phyloP scores from a whole-genome alignment of 2,329 filamentous ascomycete species.

The Talaromyces sp. region DNA sequence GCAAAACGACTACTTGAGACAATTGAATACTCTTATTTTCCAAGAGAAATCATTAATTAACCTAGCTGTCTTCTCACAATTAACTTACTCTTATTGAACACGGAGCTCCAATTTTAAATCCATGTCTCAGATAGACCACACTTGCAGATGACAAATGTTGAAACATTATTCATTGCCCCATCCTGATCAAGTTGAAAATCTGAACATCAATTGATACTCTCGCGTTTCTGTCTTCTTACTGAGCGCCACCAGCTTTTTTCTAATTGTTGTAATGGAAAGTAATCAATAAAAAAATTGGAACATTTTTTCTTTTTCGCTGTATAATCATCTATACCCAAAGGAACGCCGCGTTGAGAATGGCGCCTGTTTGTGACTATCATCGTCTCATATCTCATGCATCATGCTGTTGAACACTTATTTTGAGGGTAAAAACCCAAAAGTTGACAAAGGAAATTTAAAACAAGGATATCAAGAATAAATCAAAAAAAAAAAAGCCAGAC shows the following conservation, averaged over 20 bases:
- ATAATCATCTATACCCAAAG: slow-evolving; percentile 8
- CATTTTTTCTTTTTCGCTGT: not conserved
- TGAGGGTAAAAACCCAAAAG: slow-evolving; percentile 2
- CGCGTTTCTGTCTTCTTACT: not conserved
- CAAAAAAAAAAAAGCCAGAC: not conserved
- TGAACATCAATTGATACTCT: no score
- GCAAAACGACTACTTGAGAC: no score
- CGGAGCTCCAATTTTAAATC: not conserved
- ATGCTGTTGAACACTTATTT: slow-evolving; percentile 13
- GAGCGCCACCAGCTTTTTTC: not conserved
- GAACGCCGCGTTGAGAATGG: slow-evolving; percentile 16
- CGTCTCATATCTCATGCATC: slow-evolving; percentile 2
- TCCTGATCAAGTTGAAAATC: no score
- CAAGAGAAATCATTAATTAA: no score
- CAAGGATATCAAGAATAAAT: slow-evolving; percentile 8
- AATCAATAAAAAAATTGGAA: not conserved
- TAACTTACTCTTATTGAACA: not conserved
- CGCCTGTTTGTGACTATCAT: slow-evolving; percentile 13
- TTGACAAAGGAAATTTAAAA: slow-evolving; percentile 13
- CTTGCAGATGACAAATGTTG: no score
- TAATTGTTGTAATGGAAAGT: not conserved
- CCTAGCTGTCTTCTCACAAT: no score
- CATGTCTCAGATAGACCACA: not conserved
- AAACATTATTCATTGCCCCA: not conserved
- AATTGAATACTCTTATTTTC: no score